These are phyloP conservation scores for Salix exigua DNA, from an alignment of 345 rosid genomes.

Conservation along the genomic window DNA sequence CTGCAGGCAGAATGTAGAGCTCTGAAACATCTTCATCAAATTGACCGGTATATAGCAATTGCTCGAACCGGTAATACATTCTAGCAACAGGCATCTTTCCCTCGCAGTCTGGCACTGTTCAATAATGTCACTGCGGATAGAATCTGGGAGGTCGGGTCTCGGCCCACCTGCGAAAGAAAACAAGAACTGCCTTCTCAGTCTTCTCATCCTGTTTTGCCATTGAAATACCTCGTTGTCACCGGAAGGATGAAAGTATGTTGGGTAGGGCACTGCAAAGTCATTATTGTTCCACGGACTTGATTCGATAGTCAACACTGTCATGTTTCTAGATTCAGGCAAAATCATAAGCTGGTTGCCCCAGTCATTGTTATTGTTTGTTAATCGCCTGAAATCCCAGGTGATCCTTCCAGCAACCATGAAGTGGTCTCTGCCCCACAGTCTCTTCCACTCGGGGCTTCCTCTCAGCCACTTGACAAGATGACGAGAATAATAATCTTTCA, in stretches of 20 bases:
- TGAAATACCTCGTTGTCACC: slow-evolving; percentile 39
- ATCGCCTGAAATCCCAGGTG: slow-evolving; percentile 82
- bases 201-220: slow-evolving; percentile 63
- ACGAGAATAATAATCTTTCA: slow-evolving; percentile 55
- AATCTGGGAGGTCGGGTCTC: slow-evolving; percentile 46
- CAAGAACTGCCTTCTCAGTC: slow-evolving; percentile 39
- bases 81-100: slow-evolving; percentile 52
- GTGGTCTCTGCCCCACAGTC: slow-evolving; percentile 67
- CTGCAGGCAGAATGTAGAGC: slow-evolving; percentile 66
- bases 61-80: neutral
- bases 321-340: slow-evolving; percentile 60
- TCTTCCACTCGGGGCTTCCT: slow-evolving; percentile 62
- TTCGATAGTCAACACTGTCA: slow-evolving; percentile 67
- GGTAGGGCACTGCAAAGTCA: slow-evolving; percentile 76
- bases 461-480: slow-evolving; percentile 59
- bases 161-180: slow-evolving; percentile 68
- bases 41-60: slow-evolving; percentile 34
- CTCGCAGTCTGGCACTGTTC: slow-evolving; percentile 58
- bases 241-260: slow-evolving; percentile 78
- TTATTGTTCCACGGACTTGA: slow-evolving; percentile 72
- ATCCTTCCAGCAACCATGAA: slow-evolving; percentile 81
- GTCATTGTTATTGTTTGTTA: slow-evolving; percentile 35
- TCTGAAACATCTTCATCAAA: slow-evolving; percentile 54
- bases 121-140: slow-evolving; percentile 55
- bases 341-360: slow-evolving; percentile 80